phyloP scores from a whole-genome alignment of 1,139 yeast genomes.

The Pichia sp. region DNA sequence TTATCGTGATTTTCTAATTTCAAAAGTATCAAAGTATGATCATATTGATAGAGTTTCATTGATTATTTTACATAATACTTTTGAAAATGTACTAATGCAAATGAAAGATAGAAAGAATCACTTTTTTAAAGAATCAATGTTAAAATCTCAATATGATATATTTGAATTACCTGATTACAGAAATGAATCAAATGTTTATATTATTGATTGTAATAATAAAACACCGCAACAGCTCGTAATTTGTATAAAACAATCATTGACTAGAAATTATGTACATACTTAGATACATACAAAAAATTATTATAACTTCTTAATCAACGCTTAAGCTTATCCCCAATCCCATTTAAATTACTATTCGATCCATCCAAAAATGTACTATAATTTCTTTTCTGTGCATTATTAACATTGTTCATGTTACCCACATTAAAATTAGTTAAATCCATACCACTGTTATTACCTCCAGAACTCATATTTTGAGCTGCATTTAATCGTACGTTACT shows the following conservation, averaged over 20 bases:
- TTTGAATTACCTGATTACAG: conserved; percentile 56
- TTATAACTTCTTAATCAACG: neutral
- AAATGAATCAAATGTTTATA: conserved; percentile 13
- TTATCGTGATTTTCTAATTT: conserved; percentile 58
- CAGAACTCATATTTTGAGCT: neutral
- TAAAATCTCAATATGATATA: conserved; percentile 66
- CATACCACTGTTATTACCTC: too few species aligned
- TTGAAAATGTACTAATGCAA: conserved; percentile 54
- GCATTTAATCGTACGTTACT: conserved; percentile 4
- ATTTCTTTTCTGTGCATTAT: conserved; percentile 13
- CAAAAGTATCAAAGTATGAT: conserved; percentile 26
- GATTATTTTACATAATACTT: conserved; percentile 54
- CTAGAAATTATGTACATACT: too few species aligned
- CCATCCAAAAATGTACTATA: conserved; percentile 11
- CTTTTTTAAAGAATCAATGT: conserved; percentile 83
- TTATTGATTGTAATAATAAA: conserved; percentile 28
- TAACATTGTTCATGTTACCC: conserved; percentile 1
- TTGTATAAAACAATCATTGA: too few species aligned
- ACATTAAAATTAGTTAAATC: too few species aligned
- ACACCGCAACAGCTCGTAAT: conserved; percentile 27
- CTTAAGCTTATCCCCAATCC: too few species aligned
- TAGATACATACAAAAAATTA: neutral
- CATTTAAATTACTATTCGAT: neutral
- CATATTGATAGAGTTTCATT: neutral
- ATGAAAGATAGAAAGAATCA: conserved; percentile 63